Conservation (phyloP, 169 alveolate species). For the Plasmodium relictum region DNA sequence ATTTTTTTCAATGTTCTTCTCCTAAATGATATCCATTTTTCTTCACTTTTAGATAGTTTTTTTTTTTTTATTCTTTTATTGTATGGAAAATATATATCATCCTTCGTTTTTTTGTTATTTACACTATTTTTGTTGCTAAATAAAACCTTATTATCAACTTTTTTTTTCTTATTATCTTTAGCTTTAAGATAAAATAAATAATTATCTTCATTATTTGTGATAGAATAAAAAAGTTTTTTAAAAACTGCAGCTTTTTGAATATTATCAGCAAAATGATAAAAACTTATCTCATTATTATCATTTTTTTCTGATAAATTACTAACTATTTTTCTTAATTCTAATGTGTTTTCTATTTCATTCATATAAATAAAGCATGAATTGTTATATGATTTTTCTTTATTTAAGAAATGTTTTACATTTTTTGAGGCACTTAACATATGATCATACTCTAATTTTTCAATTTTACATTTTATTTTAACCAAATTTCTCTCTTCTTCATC, state of each 20-base stretch:
- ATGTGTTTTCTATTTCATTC: conserved; percentile 43
- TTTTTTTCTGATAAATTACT: conserved; percentile 25
- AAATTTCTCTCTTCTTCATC: conserved; percentile 52
- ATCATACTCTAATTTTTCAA: conserved; percentile 58
- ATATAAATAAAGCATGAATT: conserved; percentile 25
- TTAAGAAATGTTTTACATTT: conserved; percentile 38
- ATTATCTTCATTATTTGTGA: conserved; percentile 42
- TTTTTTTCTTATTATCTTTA: not conserved
- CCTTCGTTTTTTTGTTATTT: not conserved
- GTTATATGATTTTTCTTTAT: conserved; percentile 7
- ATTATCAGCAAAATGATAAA: conserved; percentile 22
- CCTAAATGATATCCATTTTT: conserved; percentile 69
- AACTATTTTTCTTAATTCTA: conserved; percentile 40
- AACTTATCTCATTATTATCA: conserved; percentile 4
- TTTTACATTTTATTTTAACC: conserved; percentile 42
- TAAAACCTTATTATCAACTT: not conserved
- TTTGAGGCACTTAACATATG: conserved; percentile 17
- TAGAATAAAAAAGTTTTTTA: conserved; percentile 54
- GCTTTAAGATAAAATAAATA: conserved; percentile 10
- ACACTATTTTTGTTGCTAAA: not conserved
- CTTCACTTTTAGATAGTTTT: conserved; percentile 42
- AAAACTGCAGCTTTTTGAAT: conserved; percentile 15
- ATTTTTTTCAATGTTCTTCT: conserved; percentile 72
- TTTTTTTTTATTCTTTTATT: conserved; percentile 24
- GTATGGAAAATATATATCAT: conserved; percentile 13